Evolutionary conservation across 169 alveolate genomes (phyloP).

Genomic region (Plasmodium falciparum): DNA sequence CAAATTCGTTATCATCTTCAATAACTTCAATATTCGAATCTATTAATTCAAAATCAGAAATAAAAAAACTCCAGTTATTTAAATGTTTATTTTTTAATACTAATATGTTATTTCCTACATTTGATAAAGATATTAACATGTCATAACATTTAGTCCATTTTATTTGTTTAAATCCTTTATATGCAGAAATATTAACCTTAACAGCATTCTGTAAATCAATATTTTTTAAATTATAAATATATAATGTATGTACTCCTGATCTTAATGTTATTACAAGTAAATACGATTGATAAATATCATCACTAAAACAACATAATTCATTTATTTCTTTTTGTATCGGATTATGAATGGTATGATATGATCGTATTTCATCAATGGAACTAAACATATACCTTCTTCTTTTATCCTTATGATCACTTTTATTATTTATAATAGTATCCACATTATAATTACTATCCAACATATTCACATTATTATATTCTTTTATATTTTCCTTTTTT

Average conservation of each 20-base stretch:
- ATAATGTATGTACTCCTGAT: slow-evolving; percentile 64
- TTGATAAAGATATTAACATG: slow-evolving; percentile 51
- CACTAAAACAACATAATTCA: slow-evolving; percentile 69
- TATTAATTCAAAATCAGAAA: slow-evolving; percentile 70
- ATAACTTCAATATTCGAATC: slow-evolving; percentile 70
- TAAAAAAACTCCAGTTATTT: slow-evolving; percentile 75
- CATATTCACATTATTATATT: neutral
- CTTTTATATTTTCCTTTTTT: neutral
- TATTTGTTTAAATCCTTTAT: slow-evolving; percentile 68
- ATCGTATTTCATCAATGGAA: slow-evolving; percentile 45
- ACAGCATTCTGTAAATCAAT: slow-evolving; percentile 74
- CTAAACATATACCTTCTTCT: slow-evolving; percentile 6
- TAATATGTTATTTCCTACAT: slow-evolving; percentile 29
- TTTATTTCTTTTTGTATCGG: slow-evolving; percentile 72
- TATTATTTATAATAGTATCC: neutral
- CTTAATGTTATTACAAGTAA: slow-evolving; percentile 53
- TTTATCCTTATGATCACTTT: neutral
- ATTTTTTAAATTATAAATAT: slow-evolving; percentile 52
- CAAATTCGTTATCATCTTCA: slow-evolving; percentile 75
- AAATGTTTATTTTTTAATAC: slow-evolving; percentile 63
- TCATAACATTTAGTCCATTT: slow-evolving; percentile 71
- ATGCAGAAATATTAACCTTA: slow-evolving; percentile 60
- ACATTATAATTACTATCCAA: neutral
- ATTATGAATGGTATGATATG: slow-evolving; percentile 66
- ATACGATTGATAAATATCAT: slow-evolving; percentile 50